Base-by-base conservation (phyloP, 139 green algal species). In the Spirogloea muscicola region DNA sequence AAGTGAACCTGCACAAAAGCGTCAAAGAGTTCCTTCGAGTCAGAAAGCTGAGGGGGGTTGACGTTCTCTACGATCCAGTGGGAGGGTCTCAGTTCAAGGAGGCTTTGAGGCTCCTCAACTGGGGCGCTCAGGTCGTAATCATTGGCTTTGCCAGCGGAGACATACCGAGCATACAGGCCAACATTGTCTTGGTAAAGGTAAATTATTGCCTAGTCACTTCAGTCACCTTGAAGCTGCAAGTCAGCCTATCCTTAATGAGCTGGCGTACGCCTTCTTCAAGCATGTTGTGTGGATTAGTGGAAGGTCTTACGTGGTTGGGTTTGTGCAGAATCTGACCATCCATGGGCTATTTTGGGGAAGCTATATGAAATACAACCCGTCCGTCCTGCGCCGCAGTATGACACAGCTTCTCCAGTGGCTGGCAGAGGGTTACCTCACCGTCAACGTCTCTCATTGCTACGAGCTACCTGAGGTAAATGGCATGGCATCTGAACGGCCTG, bases 11-110 rank as follows among this genome's bases (percentile, higher is more conserved):
- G 2, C 58, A 68, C 16, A 25, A 49, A 2, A 36, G 27, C 39
- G 31, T 77, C 3, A 39, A 49, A 48, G 3, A 46, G 3, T 21
- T 68, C 29, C 3, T 76, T 27, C 13, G 42, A 27, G 51, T 46
- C 18, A 31, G 40, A 34, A 66, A 49, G 43, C 0, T 38, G n/a
- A 9, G 36, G 65, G 75, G 91, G n/a, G 85, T 94, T 2, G 70
- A 96, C 65, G 84, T 92, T 0, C 74, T 96, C 33, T 90, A 93
- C 75, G 91, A 96, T 77, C 83, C 85, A 1, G 91, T 96, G 44
- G 91, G 91, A 13, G 91, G 91, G 13, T 13, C 39, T 0, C 46
- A 82, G 2, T 89, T 95, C 58, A 74, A 67, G 1, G 87, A 92
- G 37, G 72, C 84, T 0, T 70, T 96, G 21, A 89, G 89, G 63